A percentile compares a stretch with the other conserved stretches of the same genome.
Conservation (phyloP, 345 rosid species). For the Toxicodendron radicans region DNA sequence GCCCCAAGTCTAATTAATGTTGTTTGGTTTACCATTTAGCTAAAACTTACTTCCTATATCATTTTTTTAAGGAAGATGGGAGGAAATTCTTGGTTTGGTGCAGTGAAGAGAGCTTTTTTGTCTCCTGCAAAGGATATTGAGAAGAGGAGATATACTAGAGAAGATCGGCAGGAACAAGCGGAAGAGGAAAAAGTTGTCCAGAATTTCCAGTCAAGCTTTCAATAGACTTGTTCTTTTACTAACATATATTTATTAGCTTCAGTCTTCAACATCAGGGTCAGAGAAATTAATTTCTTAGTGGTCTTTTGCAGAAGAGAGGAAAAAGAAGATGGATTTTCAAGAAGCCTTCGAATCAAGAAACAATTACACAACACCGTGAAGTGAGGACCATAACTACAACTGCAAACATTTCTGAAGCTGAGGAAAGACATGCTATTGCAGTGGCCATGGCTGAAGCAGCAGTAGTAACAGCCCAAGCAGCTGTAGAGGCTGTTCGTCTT, state of each 20-base stretch:
- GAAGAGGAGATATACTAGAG: slow-evolving; percentile 44
- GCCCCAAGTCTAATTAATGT: no score
- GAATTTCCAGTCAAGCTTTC: no score
- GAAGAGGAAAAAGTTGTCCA: slow-evolving; percentile 51
- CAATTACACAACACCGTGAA: slow-evolving; percentile 31
- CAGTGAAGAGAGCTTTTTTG: slow-evolving; percentile 68
- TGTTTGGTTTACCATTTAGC: not conserved
- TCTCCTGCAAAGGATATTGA: slow-evolving; percentile 50
- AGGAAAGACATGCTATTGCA: slow-evolving; percentile 47
- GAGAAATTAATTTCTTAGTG: not conserved
- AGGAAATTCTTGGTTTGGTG: slow-evolving; percentile 73
- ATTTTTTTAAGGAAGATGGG: slow-evolving; percentile 52
- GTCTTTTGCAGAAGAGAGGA: slow-evolving; percentile 57
- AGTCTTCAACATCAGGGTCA: not conserved
- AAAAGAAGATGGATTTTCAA: slow-evolving; percentile 69
- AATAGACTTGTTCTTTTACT: no score
- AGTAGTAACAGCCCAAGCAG: slow-evolving; percentile 55
- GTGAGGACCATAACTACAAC: slow-evolving; percentile 24
- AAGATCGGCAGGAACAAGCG: slow-evolving; percentile 41
- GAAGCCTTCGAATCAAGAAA: slow-evolving; percentile 47
- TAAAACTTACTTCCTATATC: slow-evolving; percentile 9
- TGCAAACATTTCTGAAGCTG: slow-evolving; percentile 21
- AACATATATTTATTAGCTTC: not conserved
- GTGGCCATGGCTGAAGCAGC: slow-evolving; percentile 62
- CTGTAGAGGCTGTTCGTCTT: slow-evolving; percentile 54